A percentile compares a stretch with the other conserved stretches of the same genome.
These are phyloP conservation scores for Backusella mclennaniae DNA, from an alignment of 192 early-diverging fungal species.

Conservation along the genomic window DNA sequence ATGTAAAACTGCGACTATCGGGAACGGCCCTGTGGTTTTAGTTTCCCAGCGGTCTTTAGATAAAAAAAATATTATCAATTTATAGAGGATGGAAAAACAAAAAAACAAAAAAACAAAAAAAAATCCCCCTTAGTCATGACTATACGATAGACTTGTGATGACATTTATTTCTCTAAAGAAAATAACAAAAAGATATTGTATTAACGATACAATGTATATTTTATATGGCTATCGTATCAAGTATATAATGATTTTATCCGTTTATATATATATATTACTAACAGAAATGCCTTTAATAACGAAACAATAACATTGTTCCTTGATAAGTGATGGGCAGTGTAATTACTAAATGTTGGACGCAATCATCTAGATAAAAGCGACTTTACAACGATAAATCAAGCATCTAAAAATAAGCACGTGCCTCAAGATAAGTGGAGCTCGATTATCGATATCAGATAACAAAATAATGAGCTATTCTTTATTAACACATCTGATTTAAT, in stretches of 20 bases:
- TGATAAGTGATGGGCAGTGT: neutral
- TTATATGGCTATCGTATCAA: no score
- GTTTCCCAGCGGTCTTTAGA: slow-evolving; percentile 3
- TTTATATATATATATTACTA: neutral
- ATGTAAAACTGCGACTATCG: neutral
- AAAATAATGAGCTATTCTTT: no score
- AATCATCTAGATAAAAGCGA: neutral
- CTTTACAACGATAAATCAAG: neutral
- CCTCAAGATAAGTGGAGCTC: no score
- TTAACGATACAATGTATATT: neutral
- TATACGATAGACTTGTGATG: neutral
- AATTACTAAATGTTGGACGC: neutral
- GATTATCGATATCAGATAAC: no score
- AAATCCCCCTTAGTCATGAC: neutral
- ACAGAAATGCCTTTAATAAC: no score
- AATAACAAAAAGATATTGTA: neutral
- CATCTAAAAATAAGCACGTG: neutral
- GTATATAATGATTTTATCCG: no score
- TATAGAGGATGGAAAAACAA: neutral
- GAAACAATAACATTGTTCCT: neutral
- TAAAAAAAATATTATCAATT: neutral
- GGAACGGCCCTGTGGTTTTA: neutral
- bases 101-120: neutral
- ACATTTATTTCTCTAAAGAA: no score
- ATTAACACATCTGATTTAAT: no score